phyloP scores from a whole-genome alignment of 768 basidiomycete genomes.

The Cystobasidium ongulense region DNA sequence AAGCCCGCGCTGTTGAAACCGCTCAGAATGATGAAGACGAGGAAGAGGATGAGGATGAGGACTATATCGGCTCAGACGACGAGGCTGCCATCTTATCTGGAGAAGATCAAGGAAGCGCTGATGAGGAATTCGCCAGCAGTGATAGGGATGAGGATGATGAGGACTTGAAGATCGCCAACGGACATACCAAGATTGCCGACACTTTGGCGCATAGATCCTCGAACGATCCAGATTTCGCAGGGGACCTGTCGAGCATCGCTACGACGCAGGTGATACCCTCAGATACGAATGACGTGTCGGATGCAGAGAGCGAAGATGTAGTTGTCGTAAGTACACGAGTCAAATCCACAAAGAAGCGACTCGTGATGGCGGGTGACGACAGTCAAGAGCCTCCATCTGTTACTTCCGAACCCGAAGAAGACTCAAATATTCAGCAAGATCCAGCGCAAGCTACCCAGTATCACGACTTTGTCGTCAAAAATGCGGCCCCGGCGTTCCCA shows the following conservation, averaged over 20 bases:
- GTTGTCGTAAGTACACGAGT: background rate
- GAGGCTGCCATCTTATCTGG: background rate
- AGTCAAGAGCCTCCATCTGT: background rate
- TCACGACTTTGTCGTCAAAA: conserved; percentile 3
- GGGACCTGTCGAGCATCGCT: background rate
- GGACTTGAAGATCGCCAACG: background rate
- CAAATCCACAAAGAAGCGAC: background rate
- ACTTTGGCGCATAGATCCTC: background rate
- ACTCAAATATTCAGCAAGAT: background rate
- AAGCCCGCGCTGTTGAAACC: background rate
- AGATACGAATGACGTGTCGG: background rate
- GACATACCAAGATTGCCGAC: background rate
- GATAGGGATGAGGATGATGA: conserved; percentile 9
- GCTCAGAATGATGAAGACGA: background rate
- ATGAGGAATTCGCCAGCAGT: background rate
- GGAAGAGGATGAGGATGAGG: conserved; percentile 15
- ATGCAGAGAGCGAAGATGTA: background rate
- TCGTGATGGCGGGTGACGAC: background rate
- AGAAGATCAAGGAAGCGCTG: background rate
- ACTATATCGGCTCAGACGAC: conserved; percentile 15
- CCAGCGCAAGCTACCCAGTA: conserved; percentile 3
- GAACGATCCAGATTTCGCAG: background rate
- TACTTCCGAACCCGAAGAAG: background rate
- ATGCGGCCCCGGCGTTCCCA: background rate
- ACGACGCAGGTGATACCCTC: conserved; percentile 5